Percentiles rank a stretch among this genome's conserved stretches.
These are phyloP conservation scores for Monosporascus cannonballus DNA, from an alignment of 2,329 filamentous ascomycete species.

Conservation along the genomic window DNA sequence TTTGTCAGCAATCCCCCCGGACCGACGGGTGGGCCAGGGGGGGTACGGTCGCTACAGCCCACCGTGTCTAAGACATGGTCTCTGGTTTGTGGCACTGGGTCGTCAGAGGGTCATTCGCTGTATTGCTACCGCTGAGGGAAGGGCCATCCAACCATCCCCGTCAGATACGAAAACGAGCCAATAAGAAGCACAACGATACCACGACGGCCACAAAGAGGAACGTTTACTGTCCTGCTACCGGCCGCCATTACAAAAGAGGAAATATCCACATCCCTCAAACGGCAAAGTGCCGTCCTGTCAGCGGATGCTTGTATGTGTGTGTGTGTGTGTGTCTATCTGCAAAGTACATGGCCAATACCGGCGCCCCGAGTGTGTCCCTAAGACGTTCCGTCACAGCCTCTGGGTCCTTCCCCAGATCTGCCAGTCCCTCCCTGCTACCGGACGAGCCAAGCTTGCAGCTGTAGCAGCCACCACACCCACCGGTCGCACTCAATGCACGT, in stretches of 20 bases:
- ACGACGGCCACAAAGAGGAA: conserved; percentile 8
- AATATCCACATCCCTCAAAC: conserved; percentile 29
- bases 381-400: conserved; percentile 11
- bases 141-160: background rate
- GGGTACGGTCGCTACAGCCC: conserved; percentile 10
- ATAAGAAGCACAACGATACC: conserved; percentile 16
- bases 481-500: conserved; percentile 20
- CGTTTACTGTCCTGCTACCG: conserved; percentile 12
- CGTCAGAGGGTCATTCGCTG: conserved; percentile 17
- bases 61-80: conserved; percentile 19
- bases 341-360: conserved; percentile 16
- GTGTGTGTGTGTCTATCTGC: conserved; percentile 19
- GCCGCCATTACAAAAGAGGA: conserved; percentile 27
- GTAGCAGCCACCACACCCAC: conserved; percentile 15
- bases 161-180: conserved; percentile 12
- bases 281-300: conserved; percentile 25
- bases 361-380: conserved; percentile 27
- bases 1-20: conserved; percentile 11
- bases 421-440: conserved; percentile 10
- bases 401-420: conserved; percentile 8
- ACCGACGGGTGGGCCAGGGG: conserved; percentile 4
- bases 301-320: conserved; percentile 11
- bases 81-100: conserved; percentile 11
- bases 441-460: conserved; percentile 18
- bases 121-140: conserved; percentile 22